Evolutionary conservation across 371 early-diverging fungal genomes (phyloP).

Genomic region (Quaeritorhiza haematococci): DNA sequence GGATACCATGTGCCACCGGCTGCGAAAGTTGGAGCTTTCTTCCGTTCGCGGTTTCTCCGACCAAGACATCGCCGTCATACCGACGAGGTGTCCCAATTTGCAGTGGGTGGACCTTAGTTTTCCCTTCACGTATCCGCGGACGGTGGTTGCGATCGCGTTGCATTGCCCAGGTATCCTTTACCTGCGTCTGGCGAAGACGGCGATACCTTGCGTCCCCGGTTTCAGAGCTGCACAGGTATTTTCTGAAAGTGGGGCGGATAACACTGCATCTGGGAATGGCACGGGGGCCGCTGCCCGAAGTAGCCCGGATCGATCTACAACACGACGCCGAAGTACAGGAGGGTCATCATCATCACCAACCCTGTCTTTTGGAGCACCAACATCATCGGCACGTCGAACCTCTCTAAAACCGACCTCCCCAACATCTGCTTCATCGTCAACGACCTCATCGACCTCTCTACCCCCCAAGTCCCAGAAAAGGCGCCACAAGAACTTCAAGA

Average conservation of each 20-base stretch:
- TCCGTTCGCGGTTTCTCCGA: conserved; percentile 23
- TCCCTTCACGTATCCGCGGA: conserved; percentile 28
- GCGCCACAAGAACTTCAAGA: too few relatives aligned
- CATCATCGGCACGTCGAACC: not conserved
- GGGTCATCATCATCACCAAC: not conserved
- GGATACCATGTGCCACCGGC: conserved; percentile 4
- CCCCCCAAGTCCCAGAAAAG: too few relatives aligned
- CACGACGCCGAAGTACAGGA: too few relatives aligned
- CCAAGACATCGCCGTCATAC: conserved; percentile 6
- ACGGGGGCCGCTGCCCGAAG: not conserved
- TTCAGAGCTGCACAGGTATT: too few relatives aligned
- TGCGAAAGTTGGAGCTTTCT: conserved; percentile 31
- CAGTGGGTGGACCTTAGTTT: conserved; percentile 38
- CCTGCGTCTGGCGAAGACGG: conserved; percentile 26
- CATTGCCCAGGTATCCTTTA: conserved; percentile 25
- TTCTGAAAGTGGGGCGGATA: too few relatives aligned
- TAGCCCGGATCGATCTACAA: too few relatives aligned
- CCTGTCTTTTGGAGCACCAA: not conserved
- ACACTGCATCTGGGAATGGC: not conserved
- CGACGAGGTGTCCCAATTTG: not conserved
- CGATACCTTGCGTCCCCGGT: too few relatives aligned
- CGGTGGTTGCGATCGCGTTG: conserved; percentile 14
- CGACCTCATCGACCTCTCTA: too few relatives aligned
- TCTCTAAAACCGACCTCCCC: not conserved
- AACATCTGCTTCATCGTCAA: too few relatives aligned